Evolutionary conservation across 306 rosid species (phyloP).

Genomic region (Lupinus albus): DNA sequence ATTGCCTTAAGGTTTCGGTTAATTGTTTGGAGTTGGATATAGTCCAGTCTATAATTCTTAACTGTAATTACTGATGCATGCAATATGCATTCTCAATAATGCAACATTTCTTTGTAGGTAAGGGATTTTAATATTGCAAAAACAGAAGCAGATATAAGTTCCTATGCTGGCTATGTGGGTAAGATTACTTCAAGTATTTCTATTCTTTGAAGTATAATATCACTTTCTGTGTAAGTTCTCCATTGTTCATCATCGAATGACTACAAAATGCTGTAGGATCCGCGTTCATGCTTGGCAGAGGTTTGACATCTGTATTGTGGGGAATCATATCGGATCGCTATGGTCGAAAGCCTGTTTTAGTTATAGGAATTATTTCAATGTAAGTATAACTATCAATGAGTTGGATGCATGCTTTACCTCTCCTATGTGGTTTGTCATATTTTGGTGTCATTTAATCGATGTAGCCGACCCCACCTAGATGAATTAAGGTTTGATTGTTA

Average conservation of each 20-base stretch:
- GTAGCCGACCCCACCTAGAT: too few species aligned
- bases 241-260: neutral
- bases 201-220: neutral
- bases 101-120: slow-evolving; percentile 50
- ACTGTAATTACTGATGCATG: neutral
- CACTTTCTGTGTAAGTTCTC: neutral
- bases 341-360: slow-evolving; percentile 78
- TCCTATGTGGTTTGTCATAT: neutral
- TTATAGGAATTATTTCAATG: slow-evolving; percentile 60
- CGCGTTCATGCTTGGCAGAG: slow-evolving; percentile 82
- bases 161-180: slow-evolving; percentile 87
- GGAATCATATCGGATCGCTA: slow-evolving; percentile 82
- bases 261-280: slow-evolving; percentile 56
- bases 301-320: slow-evolving; percentile 73
- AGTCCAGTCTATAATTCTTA: too few species aligned
- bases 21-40: too few species aligned
- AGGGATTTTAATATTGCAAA: slow-evolving; percentile 79
- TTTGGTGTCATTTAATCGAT: too few species aligned
- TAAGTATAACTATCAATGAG: slow-evolving; percentile 39
- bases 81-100: slow-evolving; percentile 16
- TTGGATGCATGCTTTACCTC: slow-evolving; percentile 7
- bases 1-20: too few species aligned
- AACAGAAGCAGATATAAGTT: slow-evolving; percentile 74
- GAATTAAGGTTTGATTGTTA: too few species aligned
- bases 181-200: slow-evolving; percentile 21